Evolutionary conservation across 2,329 filamentous ascomycete genomes (phyloP).

Genomic region (Aspergillus nomiae): DNA sequence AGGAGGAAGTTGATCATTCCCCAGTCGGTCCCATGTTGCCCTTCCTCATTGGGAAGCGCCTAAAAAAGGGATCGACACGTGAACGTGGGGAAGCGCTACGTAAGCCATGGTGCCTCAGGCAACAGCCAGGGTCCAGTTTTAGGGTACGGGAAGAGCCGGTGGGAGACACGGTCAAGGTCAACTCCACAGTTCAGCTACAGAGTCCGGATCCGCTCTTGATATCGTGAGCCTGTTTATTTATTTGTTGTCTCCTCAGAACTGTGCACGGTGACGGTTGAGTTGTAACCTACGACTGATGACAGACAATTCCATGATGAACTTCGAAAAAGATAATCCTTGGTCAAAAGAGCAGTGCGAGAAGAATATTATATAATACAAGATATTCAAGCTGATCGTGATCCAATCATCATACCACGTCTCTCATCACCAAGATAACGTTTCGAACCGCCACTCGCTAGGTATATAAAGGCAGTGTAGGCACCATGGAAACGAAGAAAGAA

Average conservation of each 20-base stretch:
- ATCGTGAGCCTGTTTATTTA: too few relatives aligned
- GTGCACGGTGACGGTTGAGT: too few relatives aligned
- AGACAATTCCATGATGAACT: not conserved
- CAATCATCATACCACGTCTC: not conserved
- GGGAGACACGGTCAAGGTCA: too few relatives aligned
- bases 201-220: too few relatives aligned
- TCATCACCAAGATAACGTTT: not conserved
- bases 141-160: not conserved
- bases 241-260: too few relatives aligned
- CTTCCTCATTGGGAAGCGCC: constrained; percentile 9
- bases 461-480: not conserved
- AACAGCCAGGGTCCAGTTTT: not conserved
- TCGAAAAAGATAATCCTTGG: not conserved
- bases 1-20: not conserved
- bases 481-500: not conserved
- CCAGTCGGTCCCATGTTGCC: not conserved
- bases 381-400: not conserved
- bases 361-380: not conserved
- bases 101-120: not conserved
- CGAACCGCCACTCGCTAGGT: not conserved
- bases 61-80: constrained; percentile 5
- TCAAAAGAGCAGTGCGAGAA: not conserved
- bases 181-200: too few relatives aligned
- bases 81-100: not conserved
- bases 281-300: not conserved